Evolutionary conservation across 768 basidiomycete genomes (phyloP), one percentile per base, ranked within the genome.

Genomic region (Royoungia palumana): DNA sequence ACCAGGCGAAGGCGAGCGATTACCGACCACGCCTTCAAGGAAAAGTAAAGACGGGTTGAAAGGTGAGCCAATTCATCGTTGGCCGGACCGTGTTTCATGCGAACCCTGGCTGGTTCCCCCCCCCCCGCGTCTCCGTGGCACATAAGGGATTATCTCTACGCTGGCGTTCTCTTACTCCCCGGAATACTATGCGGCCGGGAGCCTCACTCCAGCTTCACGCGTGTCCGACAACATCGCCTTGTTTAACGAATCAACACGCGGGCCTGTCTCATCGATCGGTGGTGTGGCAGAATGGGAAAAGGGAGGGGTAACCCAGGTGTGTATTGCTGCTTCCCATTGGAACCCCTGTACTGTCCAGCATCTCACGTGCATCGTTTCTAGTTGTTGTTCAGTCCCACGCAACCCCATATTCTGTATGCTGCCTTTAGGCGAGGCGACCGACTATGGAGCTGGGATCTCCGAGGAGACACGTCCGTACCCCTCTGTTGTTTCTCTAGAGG

Each of bases 41-140:
- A 89, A 87, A 63, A 87, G 83, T 51, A 85, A 82, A 57, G 83
- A 89, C 44, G 94, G 94, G 0, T 74, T 96, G 38, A 95, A 93
- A 77, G 94, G 94, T 86, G 51, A 30, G 52, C n/a, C n/a, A 11
- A 14, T 40, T 21, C 35, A 4, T 46, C 37, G 8, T 28, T 16
- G 22, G 35, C 16, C 8, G 32, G 9, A 19, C 19, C 1, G 30
- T 39, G 22, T 54, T 24, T 30, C 19, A 42, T 45, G 22, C 17
- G 8, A 32, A 32, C 30, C 41, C 10, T 32, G 13, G 32, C 16
- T 14, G 32, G 6, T 32, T 16, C 5, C 16, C 32, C 6, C 25
- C n/a, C 4, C 1, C 13, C 5, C 14, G 6, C 17, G 14, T 27
- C 46, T 25, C 25, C 49, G 56, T 46, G 30, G 46, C n/a, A 10